Conservation (phyloP, 2,329 filamentous ascomycete species). For the Fusarium decemcellulare region DNA sequence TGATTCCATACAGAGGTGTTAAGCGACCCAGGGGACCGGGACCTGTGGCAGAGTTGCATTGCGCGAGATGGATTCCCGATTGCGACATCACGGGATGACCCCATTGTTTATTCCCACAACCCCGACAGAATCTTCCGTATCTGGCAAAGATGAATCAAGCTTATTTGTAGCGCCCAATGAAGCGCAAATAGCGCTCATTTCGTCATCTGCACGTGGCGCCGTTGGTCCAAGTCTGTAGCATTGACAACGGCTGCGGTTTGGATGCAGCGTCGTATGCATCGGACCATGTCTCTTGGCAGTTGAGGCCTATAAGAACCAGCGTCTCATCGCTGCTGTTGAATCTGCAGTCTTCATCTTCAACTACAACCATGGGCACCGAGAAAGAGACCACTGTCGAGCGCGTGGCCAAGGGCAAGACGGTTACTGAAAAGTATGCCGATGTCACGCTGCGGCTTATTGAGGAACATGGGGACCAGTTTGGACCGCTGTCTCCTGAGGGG, state of each 20-base stretch:
- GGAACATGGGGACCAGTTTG: conserved; percentile 50
- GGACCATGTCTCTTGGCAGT: not conserved
- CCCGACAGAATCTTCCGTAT: conserved; percentile 1
- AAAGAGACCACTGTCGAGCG: not conserved
- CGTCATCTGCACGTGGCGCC: not conserved
- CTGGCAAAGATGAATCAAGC: conserved; percentile 1
- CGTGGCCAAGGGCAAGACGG: not conserved
- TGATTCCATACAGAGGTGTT: not conserved
- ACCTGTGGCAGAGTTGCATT: not conserved
- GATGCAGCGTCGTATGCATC: conserved; percentile 4
- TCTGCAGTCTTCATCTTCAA: not conserved
- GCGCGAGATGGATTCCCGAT: not conserved
- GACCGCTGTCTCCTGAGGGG: conserved; percentile 49
- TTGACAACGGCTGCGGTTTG: not conserved
- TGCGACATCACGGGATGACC: not conserved
- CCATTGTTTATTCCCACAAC: not conserved
- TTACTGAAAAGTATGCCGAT: conserved; percentile 50
- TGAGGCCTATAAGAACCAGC: not conserved
- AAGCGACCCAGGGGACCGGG: not conserved
- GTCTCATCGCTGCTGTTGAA: not conserved
- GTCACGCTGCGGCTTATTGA: conserved; percentile 54
- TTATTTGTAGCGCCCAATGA: conserved; percentile 4
- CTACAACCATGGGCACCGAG: conserved; percentile 3
- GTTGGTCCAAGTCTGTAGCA: not conserved
- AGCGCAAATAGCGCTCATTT: conserved; percentile 6